A percentile compares a stretch with the other conserved stretches of the same genome.
Conservation (phyloP, 352 stramenopile species). For the Globisporangium echinulatum region DNA sequence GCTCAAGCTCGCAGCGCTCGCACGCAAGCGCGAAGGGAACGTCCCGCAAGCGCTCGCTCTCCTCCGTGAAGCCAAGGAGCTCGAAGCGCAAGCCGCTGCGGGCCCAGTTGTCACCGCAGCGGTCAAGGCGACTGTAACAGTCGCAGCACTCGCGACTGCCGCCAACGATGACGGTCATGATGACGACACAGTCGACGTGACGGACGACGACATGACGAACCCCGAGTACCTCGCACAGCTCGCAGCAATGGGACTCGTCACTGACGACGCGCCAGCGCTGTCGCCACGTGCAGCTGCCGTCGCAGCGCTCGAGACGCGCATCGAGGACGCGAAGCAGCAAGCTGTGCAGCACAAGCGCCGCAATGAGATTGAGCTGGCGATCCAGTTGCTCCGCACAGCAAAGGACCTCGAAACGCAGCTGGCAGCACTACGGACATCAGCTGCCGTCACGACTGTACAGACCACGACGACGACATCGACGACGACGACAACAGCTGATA, state of each 20-base stretch:
- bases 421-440: background rate
- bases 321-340: slow-evolving; percentile 36
- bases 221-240: slow-evolving; percentile 63
- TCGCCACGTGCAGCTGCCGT: slow-evolving; percentile 6
- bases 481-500: background rate
- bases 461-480: background rate
- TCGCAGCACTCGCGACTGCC: background rate
- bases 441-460: background rate
- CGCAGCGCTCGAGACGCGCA: slow-evolving; percentile 32
- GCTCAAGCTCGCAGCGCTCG: slow-evolving; percentile 49
- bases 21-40: slow-evolving; percentile 47
- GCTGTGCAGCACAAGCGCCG: slow-evolving; percentile 50
- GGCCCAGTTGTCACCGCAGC: background rate
- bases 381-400: slow-evolving; percentile 50
- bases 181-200: slow-evolving; percentile 42
- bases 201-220: slow-evolving; percentile 72
- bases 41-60: slow-evolving; percentile 46
- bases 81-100: slow-evolving; percentile 24
- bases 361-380: slow-evolving; percentile 45
- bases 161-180: slow-evolving; percentile 7
- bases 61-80: slow-evolving; percentile 51
- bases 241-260: slow-evolving; percentile 32
- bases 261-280: slow-evolving; percentile 1
- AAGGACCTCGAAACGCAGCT: slow-evolving; percentile 48
- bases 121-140: background rate